Conservation (phyloP, 1,284 basidiomycete species). For the Ceratobasidium sp. region DNA sequence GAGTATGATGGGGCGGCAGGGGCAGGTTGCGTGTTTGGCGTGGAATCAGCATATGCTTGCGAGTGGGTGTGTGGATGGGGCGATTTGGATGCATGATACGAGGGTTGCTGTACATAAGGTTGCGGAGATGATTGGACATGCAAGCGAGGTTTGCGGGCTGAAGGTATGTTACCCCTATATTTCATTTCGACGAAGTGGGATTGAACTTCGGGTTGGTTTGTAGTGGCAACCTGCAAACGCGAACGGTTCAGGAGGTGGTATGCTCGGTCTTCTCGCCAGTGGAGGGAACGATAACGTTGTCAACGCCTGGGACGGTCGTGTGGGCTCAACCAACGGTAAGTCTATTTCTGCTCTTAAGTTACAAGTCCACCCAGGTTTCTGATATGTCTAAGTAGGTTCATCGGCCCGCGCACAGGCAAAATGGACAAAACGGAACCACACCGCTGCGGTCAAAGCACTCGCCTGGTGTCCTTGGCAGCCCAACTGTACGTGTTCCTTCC, state of each 20-base stretch:
- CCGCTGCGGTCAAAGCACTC: conserved; percentile 94
- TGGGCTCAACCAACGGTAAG: conserved; percentile 52
- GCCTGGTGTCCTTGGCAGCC: conserved; percentile 99
- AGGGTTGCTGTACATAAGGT: conserved; percentile 88
- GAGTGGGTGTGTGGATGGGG: conserved; percentile 91
- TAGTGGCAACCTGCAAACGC: conserved; percentile 50
- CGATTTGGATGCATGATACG: conserved; percentile 95
- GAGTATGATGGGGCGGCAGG: conserved; percentile 86
- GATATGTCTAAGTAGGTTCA: conserved; percentile 13
- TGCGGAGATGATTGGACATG: conserved; percentile 87
- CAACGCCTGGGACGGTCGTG: conserved; percentile 92
- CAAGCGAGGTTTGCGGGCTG: conserved; percentile 87
- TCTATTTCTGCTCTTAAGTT: conserved; percentile 44
- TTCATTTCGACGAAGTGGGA: not conserved
- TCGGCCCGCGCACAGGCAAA: conserved; percentile 69
- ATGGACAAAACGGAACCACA: conserved; percentile 95
- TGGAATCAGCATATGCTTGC: conserved; percentile 89
- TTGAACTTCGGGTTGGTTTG: conserved; percentile 48
- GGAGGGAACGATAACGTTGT: conserved; percentile 98
- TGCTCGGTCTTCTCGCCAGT: conserved; percentile 86
- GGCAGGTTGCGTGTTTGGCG: conserved; percentile 81
- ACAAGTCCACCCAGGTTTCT: conserved; percentile 46
- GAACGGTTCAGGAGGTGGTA: conserved; percentile 72
- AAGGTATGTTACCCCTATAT: conserved; percentile 52
- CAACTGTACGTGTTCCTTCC: conserved; percentile 54